A percentile compares a stretch with the other conserved stretches of the same genome.
phyloP scores from a whole-genome alignment of 1,284 basidiomycete genomes.

The Afroboletus lepidellus region DNA sequence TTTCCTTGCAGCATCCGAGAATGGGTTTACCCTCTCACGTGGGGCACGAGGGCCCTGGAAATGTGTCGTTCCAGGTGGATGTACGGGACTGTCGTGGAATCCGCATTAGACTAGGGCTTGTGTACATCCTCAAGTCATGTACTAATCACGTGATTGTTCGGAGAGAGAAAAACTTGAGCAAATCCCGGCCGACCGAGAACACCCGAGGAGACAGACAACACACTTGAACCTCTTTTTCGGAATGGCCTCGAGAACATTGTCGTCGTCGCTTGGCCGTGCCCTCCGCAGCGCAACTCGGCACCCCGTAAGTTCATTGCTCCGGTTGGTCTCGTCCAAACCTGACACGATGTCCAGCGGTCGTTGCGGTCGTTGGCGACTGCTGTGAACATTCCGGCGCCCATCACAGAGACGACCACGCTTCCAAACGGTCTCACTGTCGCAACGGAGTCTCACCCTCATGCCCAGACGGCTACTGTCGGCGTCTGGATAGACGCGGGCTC shows the following conservation, averaged over 20 bases:
- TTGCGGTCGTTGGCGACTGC: constrained; percentile 69
- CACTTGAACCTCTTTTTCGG: constrained; percentile 14
- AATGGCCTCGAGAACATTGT: constrained; percentile 69
- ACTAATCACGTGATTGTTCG: constrained; percentile 16
- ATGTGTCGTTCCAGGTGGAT: constrained; percentile 39
- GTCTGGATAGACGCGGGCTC: constrained; percentile 99
- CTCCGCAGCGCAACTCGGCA: constrained; percentile 57
- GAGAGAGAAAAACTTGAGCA: constrained; percentile 24
- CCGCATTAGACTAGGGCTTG: neutral
- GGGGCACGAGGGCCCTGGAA: constrained; percentile 35
- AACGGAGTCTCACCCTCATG: constrained; percentile 88
- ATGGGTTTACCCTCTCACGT: constrained; percentile 46
- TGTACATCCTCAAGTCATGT: neutral
- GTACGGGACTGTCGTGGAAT: constrained; percentile 23
- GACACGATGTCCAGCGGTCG: constrained; percentile 31
- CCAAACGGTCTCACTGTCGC: constrained; percentile 92
- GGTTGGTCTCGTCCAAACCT: neutral
- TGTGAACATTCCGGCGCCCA: constrained; percentile 64
- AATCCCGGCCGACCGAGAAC: constrained; percentile 32
- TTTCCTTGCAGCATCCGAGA: constrained; percentile 60
- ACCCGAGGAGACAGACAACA: constrained; percentile 19
- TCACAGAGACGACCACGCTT: constrained; percentile 86
- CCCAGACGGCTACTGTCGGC: constrained; percentile 98
- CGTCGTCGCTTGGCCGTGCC: constrained; percentile 56
- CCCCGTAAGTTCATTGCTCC: constrained; percentile 42